Conservation (phyloP, 106 monocot species). For the Dioscorea dumetorum region DNA sequence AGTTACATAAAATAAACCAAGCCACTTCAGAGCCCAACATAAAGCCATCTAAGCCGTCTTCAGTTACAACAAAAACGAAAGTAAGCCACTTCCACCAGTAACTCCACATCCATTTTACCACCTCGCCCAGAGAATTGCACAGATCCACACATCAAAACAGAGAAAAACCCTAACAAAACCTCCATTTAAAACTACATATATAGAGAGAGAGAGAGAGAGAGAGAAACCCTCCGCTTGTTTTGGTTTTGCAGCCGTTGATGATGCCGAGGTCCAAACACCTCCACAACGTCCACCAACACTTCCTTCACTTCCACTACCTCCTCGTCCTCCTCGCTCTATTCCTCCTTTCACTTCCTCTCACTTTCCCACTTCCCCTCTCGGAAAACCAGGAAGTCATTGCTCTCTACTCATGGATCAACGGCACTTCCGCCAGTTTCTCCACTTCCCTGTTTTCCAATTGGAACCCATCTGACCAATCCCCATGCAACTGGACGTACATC, state of each 20-base stretch:
- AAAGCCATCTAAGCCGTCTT: conserved; percentile 2
- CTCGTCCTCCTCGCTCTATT: not conserved
- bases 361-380: conserved; percentile 2
- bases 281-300: conserved; percentile 5
- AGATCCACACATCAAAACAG: conserved; percentile 18
- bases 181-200: conserved; percentile 30
- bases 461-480: conserved; percentile 32
- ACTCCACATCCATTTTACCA: not conserved
- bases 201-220: not conserved
- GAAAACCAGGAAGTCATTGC: conserved; percentile 14
- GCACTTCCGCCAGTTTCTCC: not conserved
- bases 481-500: conserved; percentile 76
- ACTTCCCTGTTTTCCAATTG: conserved; percentile 30
- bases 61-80: not conserved
- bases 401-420: conserved; percentile 37
- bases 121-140: conserved; percentile 4
- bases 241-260: conserved; percentile 34
- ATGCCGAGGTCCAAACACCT: conserved; percentile 51
- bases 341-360: not conserved
- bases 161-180: no score
- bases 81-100: not conserved
- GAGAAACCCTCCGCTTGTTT: conserved; percentile 5
- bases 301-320: not conserved
- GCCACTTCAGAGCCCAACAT: not conserved
- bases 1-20: not conserved